These are phyloP conservation scores for Xerocomellus dryophilus DNA, from an alignment of 768 basidiomycete genomes.

Conservation along the genomic window DNA sequence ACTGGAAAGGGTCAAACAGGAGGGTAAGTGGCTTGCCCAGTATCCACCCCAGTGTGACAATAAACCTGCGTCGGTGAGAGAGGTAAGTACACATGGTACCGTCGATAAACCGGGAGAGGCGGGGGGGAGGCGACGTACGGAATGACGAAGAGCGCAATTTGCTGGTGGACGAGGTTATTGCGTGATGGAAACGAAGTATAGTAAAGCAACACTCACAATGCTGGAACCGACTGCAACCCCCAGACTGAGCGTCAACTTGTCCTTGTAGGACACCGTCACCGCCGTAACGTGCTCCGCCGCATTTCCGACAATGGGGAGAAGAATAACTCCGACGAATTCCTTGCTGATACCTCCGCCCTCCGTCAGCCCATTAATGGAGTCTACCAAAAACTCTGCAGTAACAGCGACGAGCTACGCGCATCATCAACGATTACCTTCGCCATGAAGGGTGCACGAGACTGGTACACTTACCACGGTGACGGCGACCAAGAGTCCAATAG, in stretches of 20 bases:
- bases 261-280: conserved; percentile 86
- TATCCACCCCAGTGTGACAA: conserved; percentile 78
- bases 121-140: conserved; percentile 38
- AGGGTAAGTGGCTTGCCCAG: conserved; percentile 76
- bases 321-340: conserved; percentile 83
- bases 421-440: background rate
- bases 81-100: conserved; percentile 7
- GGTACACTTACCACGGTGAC: conserved; percentile 58
- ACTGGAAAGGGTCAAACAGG: conserved; percentile 86
- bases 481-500: conserved; percentile 47
- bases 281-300: conserved; percentile 92
- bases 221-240: conserved; percentile 88
- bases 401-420: conserved; percentile 47
- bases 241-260: conserved; percentile 82
- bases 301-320: conserved; percentile 91
- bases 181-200: background rate
- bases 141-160: conserved; percentile 70
- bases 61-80: conserved; percentile 44
- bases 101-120: background rate
- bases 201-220: conserved; percentile 48
- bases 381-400: conserved; percentile 68
- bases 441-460: background rate
- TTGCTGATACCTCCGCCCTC: conserved; percentile 51
- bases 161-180: conserved; percentile 39
- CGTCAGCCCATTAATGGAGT: conserved; percentile 77